A percentile compares a stretch with the other conserved stretches of the same genome.
Conservation (phyloP, 1,139 yeast genomes). For the Komagataea norvegica region DNA sequence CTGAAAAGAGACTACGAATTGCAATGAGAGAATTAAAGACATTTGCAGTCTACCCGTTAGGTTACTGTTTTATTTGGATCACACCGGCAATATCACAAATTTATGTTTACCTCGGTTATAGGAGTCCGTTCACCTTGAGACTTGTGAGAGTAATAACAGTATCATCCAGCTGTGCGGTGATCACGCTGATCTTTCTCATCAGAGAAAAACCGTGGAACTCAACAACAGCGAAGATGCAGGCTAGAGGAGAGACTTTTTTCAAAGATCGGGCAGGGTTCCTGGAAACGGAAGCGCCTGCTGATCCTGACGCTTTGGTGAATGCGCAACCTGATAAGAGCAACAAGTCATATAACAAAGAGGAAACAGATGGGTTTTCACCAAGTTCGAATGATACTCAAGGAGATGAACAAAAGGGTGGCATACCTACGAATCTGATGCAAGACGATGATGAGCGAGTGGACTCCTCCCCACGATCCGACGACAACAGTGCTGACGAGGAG, state of each 20-base stretch:
- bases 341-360: too few relatives aligned
- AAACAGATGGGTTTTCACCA: too few relatives aligned
- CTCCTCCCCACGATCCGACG: too few relatives aligned
- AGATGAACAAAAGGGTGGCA: too few relatives aligned
- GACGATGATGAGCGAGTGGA: background rate
- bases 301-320: too few relatives aligned
- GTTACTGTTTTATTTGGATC: slow-evolving; percentile 21
- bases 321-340: too few relatives aligned
- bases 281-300: slow-evolving; percentile 2
- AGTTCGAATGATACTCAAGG: too few relatives aligned
- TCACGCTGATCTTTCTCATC: slow-evolving; percentile 18
- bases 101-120: slow-evolving; percentile 1
- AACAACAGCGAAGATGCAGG: slow-evolving; percentile 8
- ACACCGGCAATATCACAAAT: slow-evolving; percentile 16
- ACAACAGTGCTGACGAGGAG: slow-evolving; percentile 1
- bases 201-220: slow-evolving; percentile 24
- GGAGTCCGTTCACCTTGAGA: slow-evolving; percentile 10
- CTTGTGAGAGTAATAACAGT: slow-evolving; percentile 14
- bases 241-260: background rate
- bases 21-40: slow-evolving; percentile 19
- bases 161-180: slow-evolving; percentile 21
- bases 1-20: slow-evolving; percentile 9
- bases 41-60: slow-evolving; percentile 21
- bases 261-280: background rate
- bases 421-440: too few relatives aligned